Evolutionary conservation across 2,329 filamentous ascomycete species (phyloP).

Genomic region (Herpotrichia juniperi): DNA sequence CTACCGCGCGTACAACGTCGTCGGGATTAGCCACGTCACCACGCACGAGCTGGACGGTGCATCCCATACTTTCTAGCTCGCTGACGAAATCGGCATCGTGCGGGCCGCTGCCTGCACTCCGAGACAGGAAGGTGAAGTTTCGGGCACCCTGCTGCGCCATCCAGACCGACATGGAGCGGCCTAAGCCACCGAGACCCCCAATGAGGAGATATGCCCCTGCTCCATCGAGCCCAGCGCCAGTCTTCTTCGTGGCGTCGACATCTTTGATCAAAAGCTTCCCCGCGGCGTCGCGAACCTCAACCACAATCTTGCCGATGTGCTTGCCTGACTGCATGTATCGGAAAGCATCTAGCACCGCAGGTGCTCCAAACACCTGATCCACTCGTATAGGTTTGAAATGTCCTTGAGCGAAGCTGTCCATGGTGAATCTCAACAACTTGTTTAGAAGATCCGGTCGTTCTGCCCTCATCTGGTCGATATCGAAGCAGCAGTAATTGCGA

Average conservation of each 20-base stretch:
- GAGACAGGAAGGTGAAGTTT: constrained; percentile 19
- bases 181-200: constrained; percentile 24
- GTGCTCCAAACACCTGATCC: background rate
- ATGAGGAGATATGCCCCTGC: constrained; percentile 20
- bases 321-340: background rate
- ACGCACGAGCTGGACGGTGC: background rate
- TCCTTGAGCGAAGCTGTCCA: too few species aligned
- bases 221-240: background rate
- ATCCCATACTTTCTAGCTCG: background rate
- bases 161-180: constrained; percentile 17
- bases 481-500: too few species aligned
- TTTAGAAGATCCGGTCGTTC: too few species aligned
- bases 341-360: background rate
- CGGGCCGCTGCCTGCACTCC: constrained; percentile 2
- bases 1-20: background rate
- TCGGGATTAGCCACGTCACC: constrained; percentile 4
- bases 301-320: background rate
- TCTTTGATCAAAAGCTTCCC: background rate
- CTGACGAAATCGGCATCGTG: background rate
- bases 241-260: background rate
- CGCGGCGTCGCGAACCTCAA: background rate
- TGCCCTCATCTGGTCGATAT: too few species aligned
- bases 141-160: constrained; percentile 20
- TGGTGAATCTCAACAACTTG: too few species aligned
- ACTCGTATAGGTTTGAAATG: background rate